Evolutionary conservation across 768 basidiomycete genomes (phyloP).

Genomic region (Chalciporus pseudorubinellus): DNA sequence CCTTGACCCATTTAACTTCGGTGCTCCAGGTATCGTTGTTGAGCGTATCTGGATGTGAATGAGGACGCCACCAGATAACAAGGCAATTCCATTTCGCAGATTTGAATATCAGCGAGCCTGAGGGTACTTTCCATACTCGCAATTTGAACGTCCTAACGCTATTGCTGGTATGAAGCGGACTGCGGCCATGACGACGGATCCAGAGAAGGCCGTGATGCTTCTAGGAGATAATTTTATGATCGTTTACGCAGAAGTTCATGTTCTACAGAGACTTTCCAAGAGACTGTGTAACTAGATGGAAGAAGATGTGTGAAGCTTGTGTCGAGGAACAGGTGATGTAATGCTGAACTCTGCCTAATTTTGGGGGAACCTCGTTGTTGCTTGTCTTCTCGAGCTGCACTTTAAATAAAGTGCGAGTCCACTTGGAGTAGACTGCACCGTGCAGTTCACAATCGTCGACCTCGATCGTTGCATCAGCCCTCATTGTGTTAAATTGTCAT

Average conservation of each 20-base stretch:
- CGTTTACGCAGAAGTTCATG: conserved; percentile 18
- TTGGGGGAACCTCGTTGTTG: conserved; percentile 17
- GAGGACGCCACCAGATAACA: conserved; percentile 30
- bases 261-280: conserved; percentile 14
- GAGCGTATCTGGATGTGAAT: conserved; percentile 9
- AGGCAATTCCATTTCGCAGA: conserved; percentile 13
- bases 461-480: too few species aligned
- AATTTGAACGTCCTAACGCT: too few species aligned
- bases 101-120: conserved; percentile 23
- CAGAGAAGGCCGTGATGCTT: conserved; percentile 5
- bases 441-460: too few species aligned
- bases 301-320: conserved; percentile 14
- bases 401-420: conserved; percentile 20
- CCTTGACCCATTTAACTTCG: conserved; percentile 26
- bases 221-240: conserved; percentile 9
- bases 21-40: conserved; percentile 7
- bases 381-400: conserved; percentile 4
- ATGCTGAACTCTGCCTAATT: conserved; percentile 9
- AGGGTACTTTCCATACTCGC: conserved; percentile 8
- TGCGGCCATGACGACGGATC: conserved; percentile 24
- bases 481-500: background rate
- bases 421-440: too few species aligned
- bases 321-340: conserved; percentile 8
- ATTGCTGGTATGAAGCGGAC: conserved; percentile 11
- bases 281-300: background rate